Base-by-base conservation (phyloP, 768 basidiomycete species). In the Boletus pseudopeckii region DNA sequence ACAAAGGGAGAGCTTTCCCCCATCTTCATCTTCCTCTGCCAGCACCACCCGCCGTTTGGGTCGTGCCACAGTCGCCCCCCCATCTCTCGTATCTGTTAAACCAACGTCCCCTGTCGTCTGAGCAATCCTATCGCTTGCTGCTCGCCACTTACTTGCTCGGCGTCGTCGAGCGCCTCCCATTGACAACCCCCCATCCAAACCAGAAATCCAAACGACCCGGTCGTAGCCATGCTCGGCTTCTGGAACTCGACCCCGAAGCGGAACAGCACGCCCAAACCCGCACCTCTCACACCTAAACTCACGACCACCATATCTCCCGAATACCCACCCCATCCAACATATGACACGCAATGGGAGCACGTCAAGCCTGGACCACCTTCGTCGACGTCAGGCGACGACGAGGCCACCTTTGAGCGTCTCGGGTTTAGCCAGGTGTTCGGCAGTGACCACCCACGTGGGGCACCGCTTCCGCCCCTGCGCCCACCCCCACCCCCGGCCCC, bases 271-370 rank as follows among this genome's bases (percentile, higher is more conserved):
- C 53, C 45, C 30, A 68, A 63, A 37, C 54, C 55, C 17, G 8
- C 46, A n/a, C 63, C 66, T 2, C 58, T 68, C 34, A 36, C 66
- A 2, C 66, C 63, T 3, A 57, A 65, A 40, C 63, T 63, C 28
- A 63, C 66, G 2, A 63, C 63, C 0, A 7, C 44, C 10, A 51
- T 45, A 3, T 41, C 61, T 32, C 37, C 50, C 13, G 57, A 62
- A 34, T 58, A 54, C 33, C 57, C 53, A 7, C 47, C 54, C 17
- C 53, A 2, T 8, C 50, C 9, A 0, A 1, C 45, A 22, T 54
- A 54, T n/a, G 65, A 65, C 6, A 6, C 54, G 2, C 65, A 57
- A 32, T 67, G 64, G 64, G 65, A 66, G 22, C 55, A 66, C 34
- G 40, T 67, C 45, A 58, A 55, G 18, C 26, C 11, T 3, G 63